phyloP scores from a whole-genome alignment of 768 basidiomycete species.

The Mycena albidolilacea region DNA sequence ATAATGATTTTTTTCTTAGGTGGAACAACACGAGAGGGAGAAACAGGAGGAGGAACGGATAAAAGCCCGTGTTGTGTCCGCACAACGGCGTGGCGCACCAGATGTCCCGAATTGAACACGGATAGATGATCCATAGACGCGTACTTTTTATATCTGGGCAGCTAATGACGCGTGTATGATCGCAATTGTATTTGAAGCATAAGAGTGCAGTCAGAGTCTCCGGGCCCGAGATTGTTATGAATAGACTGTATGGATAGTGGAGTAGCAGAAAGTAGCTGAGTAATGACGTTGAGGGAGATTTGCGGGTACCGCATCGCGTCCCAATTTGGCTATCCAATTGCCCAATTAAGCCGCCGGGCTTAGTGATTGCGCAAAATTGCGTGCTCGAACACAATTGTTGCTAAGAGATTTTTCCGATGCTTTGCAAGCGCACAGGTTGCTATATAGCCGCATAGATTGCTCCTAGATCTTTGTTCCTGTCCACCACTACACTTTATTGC shows the following conservation, averaged over 20 bases:
- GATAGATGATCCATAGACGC: not conserved
- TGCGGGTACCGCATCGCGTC: not conserved
- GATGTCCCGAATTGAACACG: conserved; percentile 21
- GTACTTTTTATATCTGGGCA: not conserved
- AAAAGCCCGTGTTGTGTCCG: conserved; percentile 27
- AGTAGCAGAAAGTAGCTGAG: too few species aligned
- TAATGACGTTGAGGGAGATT: not conserved
- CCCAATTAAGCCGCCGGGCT: conserved; percentile 11
- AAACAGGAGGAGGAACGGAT: conserved; percentile 40
- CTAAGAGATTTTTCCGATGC: conserved; percentile 2
- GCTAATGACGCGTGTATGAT: not conserved
- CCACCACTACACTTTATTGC: not conserved
- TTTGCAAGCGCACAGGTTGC: conserved; percentile 5
- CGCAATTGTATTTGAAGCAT: conserved; percentile 4
- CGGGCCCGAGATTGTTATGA: too few species aligned
- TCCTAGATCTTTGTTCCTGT: conserved; percentile 29
- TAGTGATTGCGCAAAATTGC: conserved; percentile 18
- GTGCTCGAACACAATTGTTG: conserved; percentile 22
- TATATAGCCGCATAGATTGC: conserved; percentile 12
- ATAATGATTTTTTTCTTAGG: conserved; percentile 29
- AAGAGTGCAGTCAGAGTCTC: too few species aligned
- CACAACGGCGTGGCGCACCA: conserved; percentile 31
- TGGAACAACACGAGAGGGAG: conserved; percentile 52
- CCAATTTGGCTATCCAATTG: conserved; percentile 15
- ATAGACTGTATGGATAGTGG: too few species aligned